These are phyloP conservation scores for Fusarium sp. DNA, from an alignment of 2,329 filamentous ascomycete species.

Conservation along the genomic window DNA sequence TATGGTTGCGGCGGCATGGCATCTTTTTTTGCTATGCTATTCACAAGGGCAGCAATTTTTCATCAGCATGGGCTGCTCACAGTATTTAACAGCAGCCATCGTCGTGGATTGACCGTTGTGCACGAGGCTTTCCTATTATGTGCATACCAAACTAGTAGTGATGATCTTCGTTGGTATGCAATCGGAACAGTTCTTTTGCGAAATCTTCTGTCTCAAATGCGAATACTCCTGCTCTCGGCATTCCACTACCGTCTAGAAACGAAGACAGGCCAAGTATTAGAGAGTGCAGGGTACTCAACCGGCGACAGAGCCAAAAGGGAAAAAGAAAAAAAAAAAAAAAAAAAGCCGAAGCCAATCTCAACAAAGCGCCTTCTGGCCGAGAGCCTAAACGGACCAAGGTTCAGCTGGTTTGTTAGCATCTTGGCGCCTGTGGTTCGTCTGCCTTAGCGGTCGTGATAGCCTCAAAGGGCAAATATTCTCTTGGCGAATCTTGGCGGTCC, in stretches of 20 bases:
- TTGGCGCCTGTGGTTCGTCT: conserved; percentile 25
- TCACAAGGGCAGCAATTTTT: conserved; percentile 13
- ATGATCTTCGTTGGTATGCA: neutral
- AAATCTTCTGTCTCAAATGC: conserved; percentile 3
- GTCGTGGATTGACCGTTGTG: conserved; percentile 16
- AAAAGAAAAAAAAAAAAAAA: neutral
- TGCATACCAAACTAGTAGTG: neutral
- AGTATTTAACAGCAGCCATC: conserved; percentile 23
- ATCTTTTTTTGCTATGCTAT: conserved; percentile 9
- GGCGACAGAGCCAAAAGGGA: conserved; percentile 2
- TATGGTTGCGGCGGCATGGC: conserved; percentile 20
- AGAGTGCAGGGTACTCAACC: conserved; percentile 11
- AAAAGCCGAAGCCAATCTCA: conserved; percentile 13
- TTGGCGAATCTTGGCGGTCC: conserved; percentile 42
- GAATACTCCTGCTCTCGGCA: conserved; percentile 16
- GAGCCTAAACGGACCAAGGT: conserved; percentile 40
- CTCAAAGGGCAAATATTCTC: conserved; percentile 24
- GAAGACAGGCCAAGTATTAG: conserved; percentile 6
- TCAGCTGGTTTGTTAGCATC: conserved; percentile 28
- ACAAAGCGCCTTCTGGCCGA: conserved; percentile 34
- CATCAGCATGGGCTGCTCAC: conserved; percentile 21
- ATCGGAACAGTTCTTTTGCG: too few species aligned
- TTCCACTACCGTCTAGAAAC: conserved; percentile 22
- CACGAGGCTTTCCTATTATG: conserved; percentile 1
- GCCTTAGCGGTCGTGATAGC: conserved; percentile 27